phyloP scores from a whole-genome alignment of 176 grass and related monocot species.

The Puya raimondii region DNA sequence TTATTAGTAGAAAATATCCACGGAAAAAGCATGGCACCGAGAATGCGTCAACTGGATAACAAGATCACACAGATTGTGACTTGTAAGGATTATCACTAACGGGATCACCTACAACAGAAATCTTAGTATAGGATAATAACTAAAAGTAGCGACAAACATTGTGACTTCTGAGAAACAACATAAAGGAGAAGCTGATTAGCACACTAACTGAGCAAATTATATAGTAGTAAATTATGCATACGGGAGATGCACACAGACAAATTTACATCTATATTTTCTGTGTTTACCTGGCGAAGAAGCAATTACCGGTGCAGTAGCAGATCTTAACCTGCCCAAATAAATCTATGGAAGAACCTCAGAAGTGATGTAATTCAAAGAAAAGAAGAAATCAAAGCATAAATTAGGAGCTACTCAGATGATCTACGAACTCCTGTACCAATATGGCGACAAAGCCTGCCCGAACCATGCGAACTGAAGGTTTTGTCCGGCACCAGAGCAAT shows the following conservation, averaged over 20 bases:
- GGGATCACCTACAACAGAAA: too few relatives aligned
- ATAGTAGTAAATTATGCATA: too few relatives aligned
- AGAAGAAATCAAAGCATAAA: slow-evolving; percentile 29
- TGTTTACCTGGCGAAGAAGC: slow-evolving; percentile 35
- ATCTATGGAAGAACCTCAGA: slow-evolving; percentile 50
- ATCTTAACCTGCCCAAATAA: slow-evolving; percentile 27
- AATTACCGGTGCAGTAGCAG: slow-evolving; percentile 15
- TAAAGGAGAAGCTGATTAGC: too few relatives aligned
- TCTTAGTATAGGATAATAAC: too few relatives aligned
- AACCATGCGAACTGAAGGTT: slow-evolving; percentile 11
- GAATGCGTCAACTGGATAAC: too few relatives aligned
- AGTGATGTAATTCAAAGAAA: slow-evolving; percentile 29
- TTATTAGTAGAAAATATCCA: too few relatives aligned
- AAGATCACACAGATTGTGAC: too few relatives aligned
- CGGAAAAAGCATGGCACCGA: too few relatives aligned
- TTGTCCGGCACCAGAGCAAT: slow-evolving; percentile 18
- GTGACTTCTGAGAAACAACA: too few relatives aligned
- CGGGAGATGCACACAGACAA: neutral
- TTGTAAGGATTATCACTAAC: too few relatives aligned
- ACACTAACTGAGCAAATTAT: too few relatives aligned
- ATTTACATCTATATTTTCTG: slow-evolving; percentile 22
- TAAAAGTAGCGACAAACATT: too few relatives aligned
- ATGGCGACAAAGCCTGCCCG: slow-evolving; percentile 12
- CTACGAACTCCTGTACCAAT: slow-evolving; percentile 13
- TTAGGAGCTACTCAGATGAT: slow-evolving; percentile 10